A percentile compares a stretch with the other conserved stretches of the same genome.
Evolutionary conservation across 257 asterid genomes (phyloP).

Genomic region (Linaria vulgaris): DNA sequence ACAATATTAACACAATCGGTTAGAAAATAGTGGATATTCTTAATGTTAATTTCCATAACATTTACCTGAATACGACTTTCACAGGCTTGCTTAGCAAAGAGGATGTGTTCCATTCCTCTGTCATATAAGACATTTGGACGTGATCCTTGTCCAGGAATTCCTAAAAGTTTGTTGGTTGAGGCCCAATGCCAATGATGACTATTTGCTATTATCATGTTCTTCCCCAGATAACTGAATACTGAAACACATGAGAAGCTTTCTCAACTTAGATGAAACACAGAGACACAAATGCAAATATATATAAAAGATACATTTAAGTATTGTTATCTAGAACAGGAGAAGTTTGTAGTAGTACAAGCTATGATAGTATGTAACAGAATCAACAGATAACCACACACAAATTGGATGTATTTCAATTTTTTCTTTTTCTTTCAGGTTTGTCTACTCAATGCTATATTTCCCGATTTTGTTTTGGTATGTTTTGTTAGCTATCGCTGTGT

Average conservation of each 20-base stretch:
- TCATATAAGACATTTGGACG: conserved; percentile 46
- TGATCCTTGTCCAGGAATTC: conserved; percentile 46
- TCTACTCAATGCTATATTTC: conserved; percentile 1
- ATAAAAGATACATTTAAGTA: conserved; percentile 1
- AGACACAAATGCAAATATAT: neutral
- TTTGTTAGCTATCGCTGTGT: too few species aligned
- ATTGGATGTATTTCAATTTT: conserved; percentile 8
- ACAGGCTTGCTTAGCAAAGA: conserved; percentile 40
- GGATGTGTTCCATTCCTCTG: conserved; percentile 35
- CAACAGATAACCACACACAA: conserved; percentile 10
- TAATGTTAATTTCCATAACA: too few species aligned
- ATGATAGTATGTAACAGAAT: neutral
- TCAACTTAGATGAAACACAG: neutral
- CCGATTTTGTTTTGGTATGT: too few species aligned
- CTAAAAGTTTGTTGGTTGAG: conserved; percentile 42
- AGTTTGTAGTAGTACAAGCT: too few species aligned
- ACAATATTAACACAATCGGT: too few species aligned
- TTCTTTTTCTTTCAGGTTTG: neutral
- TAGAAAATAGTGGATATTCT: too few species aligned
- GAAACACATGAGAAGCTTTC: conserved; percentile 4
- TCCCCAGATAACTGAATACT: conserved; percentile 1
- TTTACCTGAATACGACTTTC: neutral
- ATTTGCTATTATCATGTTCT: neutral
- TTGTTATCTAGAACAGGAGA: neutral
- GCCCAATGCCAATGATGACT: conserved; percentile 46